A percentile compares a stretch with the other conserved stretches of the same genome.
These are phyloP conservation scores for Flaveria robusta DNA, from an alignment of 129 eudicot genomes.

Conservation along the genomic window DNA sequence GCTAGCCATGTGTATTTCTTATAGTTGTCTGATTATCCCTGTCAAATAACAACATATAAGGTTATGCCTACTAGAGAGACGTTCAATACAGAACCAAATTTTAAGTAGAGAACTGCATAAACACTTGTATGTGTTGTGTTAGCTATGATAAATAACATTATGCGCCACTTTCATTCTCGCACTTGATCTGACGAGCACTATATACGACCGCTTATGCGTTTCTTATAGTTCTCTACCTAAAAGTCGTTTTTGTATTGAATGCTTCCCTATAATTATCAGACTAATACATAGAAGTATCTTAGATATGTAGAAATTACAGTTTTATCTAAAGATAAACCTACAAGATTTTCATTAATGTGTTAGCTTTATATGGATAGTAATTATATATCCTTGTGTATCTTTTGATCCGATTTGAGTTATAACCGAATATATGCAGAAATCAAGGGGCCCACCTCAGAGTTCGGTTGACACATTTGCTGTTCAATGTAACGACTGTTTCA, in stretches of 20 bases:
- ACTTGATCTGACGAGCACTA: not conserved
- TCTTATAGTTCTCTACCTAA: not conserved
- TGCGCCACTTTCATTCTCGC: not conserved
- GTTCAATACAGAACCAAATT: not conserved
- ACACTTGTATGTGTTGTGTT: not conserved
- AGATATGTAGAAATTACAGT: not conserved
- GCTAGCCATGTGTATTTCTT: not conserved
- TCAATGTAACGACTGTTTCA: conserved; percentile 74
- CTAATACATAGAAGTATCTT: not conserved
- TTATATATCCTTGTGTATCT: not conserved
- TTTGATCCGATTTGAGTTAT: not conserved
- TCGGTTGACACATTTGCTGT: conserved; percentile 49
- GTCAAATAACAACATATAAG: no score
- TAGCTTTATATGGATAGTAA: not conserved
- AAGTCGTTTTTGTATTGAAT: not conserved
- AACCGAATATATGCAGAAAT: conserved; percentile 30
- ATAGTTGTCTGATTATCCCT: not conserved
- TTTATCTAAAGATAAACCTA: not conserved
- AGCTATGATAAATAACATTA: not conserved
- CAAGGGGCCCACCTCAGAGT: conserved; percentile 30
- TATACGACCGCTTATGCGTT: not conserved
- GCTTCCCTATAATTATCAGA: no score
- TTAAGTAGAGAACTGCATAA: not conserved
- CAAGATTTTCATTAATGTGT: not conserved
- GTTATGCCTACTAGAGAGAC: no score